phyloP scores from a whole-genome alignment of 768 basidiomycete species.

The Pleurotus giganteus region DNA sequence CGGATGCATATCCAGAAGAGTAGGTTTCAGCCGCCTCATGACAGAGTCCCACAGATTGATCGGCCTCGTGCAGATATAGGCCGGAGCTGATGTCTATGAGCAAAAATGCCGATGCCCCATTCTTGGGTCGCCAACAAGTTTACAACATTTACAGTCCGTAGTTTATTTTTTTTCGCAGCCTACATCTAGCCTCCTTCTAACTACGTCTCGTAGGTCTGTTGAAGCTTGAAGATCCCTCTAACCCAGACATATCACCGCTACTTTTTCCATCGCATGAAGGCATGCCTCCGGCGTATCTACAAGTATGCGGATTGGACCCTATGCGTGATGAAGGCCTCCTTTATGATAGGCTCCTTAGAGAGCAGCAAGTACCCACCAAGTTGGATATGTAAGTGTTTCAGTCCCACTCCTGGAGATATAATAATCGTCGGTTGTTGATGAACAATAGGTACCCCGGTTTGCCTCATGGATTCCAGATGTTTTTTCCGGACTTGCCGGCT shows the following conservation, averaged over 20 bases:
- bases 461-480: conserved; percentile 17
- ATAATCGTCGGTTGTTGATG: background rate
- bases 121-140: conserved; percentile 6
- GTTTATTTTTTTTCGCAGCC: background rate
- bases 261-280: conserved; percentile 17
- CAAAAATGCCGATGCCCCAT: conserved; percentile 16
- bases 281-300: conserved; percentile 21
- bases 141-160: conserved; percentile 9
- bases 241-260: conserved; percentile 17
- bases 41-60: background rate
- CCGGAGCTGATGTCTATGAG: conserved; percentile 18
- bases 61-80: conserved; percentile 14
- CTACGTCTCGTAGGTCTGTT: background rate
- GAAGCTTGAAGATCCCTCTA: background rate
- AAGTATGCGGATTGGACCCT: conserved; percentile 21
- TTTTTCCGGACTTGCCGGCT: conserved; percentile 11
- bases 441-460: conserved; percentile 23
- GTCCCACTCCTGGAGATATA: background rate
- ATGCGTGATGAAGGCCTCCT: conserved; percentile 26
- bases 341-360: conserved; percentile 21
- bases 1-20: conserved; percentile 19
- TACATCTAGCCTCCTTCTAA: background rate
- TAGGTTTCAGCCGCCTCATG: conserved; percentile 9
- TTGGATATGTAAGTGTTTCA: conserved; percentile 17
- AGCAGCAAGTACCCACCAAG: conserved; percentile 19